Evolutionary conservation across 2,329 filamentous ascomycete species (phyloP).

Genomic region (Aspergillus tamarii): DNA sequence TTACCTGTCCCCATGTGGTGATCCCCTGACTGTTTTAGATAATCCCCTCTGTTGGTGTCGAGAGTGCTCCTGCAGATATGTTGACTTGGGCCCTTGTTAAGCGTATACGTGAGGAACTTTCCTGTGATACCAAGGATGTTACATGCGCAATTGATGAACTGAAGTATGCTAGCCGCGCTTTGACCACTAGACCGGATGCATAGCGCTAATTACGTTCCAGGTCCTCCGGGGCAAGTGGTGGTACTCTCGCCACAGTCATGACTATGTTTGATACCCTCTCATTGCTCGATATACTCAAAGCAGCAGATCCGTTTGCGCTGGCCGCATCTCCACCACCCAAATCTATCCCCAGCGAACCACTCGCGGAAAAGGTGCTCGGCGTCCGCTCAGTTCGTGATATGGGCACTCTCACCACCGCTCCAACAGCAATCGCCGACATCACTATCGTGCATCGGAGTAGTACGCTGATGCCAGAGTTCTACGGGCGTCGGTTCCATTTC

Average conservation of each 20-base stretch:
- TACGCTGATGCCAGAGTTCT: constrained; percentile 60
- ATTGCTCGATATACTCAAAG: constrained; percentile 49
- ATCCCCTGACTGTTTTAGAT: constrained; percentile 43
- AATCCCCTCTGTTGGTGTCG: constrained; percentile 63
- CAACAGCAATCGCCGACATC: constrained; percentile 56
- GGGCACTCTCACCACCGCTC: constrained; percentile 60
- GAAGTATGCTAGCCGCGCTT: constrained; percentile 43
- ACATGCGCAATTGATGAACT: constrained; percentile 58
- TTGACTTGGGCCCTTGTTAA: constrained; percentile 57
- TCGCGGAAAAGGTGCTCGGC: constrained; percentile 48
- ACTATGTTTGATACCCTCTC: constrained; percentile 54
- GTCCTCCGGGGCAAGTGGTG: constrained; percentile 55
- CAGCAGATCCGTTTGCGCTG: constrained; percentile 56
- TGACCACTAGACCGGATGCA: neutral
- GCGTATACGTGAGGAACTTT: constrained; percentile 55
- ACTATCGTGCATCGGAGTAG: constrained; percentile 64
- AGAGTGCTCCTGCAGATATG: constrained; percentile 64
- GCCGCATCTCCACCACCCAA: constrained; percentile 46
- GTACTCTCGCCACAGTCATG: constrained; percentile 69
- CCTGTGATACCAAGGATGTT: constrained; percentile 55
- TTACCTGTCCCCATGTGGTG: neutral
- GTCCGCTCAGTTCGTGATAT: constrained; percentile 58
- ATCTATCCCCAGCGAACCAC: constrained; percentile 34
- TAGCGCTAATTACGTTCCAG: constrained; percentile 21
- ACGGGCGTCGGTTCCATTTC: constrained; percentile 62